A percentile compares a stretch with the other conserved stretches of the same genome.
Evolutionary conservation across 78 protist genomes (phyloP).

Genomic region (Planoprotostelium fungivorum): DNA sequence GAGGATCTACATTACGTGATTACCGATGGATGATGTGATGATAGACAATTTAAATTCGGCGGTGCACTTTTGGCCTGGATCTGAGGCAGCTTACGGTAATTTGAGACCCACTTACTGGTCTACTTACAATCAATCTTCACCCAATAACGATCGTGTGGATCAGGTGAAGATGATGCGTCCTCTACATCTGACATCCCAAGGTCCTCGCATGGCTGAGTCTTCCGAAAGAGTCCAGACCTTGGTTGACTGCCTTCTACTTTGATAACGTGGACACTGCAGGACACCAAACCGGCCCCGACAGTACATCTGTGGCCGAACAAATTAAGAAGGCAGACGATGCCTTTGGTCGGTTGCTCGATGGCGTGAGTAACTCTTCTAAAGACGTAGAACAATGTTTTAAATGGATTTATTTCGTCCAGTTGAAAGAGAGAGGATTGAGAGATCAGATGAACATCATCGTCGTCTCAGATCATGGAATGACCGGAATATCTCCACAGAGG

Average conservation of each 20-base stretch:
- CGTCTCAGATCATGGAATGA: slow-evolving; percentile 49
- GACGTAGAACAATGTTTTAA: neutral
- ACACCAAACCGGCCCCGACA: slow-evolving; percentile 17
- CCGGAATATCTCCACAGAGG: neutral
- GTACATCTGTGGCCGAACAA: neutral
- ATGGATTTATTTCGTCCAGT: neutral
- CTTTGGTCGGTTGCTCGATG: slow-evolving; percentile 1
- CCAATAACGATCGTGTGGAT: neutral
- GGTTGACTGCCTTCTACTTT: slow-evolving; percentile 17
- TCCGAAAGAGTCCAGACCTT: neutral
- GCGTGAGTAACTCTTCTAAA: neutral
- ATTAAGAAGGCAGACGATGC: slow-evolving; percentile 1
- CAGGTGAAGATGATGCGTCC: neutral
- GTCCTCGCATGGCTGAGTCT: slow-evolving; percentile 14
- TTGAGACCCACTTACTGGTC: slow-evolving; percentile 15
- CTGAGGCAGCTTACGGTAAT: slow-evolving; percentile 17
- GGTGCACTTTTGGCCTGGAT: slow-evolving; percentile 31
- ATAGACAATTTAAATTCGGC: slow-evolving; percentile 5
- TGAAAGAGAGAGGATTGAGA: neutral
- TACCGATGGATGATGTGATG: neutral
- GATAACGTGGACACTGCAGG: slow-evolving; percentile 5
- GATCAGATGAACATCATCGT: slow-evolving; percentile 13
- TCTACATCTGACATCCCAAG: neutral
- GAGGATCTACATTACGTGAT: neutral
- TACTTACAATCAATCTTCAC: neutral